Evolutionary conservation across 2,329 filamentous ascomycete species (phyloP).

Genomic region (Polytolypa hystricis): DNA sequence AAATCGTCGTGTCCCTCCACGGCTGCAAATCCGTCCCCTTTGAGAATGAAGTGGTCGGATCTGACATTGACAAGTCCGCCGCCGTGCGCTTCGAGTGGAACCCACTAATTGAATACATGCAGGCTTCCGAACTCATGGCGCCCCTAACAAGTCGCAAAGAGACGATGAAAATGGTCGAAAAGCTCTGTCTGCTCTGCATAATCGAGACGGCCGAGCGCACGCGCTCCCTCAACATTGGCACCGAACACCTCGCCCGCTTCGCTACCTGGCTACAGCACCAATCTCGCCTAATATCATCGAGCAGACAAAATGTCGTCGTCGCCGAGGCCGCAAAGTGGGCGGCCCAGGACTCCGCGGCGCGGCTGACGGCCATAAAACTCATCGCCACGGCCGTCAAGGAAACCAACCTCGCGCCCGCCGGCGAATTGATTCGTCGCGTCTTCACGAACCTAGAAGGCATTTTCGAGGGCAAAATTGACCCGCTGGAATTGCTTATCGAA

Average conservation of each 20-base stretch:
- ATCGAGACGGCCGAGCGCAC: conserved; percentile 2
- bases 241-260: not conserved
- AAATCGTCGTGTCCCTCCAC: not conserved
- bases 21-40: not conserved
- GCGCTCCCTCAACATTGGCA: not conserved
- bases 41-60: not conserved
- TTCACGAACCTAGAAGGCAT: not conserved
- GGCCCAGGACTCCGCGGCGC: not conserved
- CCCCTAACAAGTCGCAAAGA: conserved; percentile 4
- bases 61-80: not conserved
- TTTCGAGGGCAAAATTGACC: not conserved
- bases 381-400: not conserved
- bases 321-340: not conserved
- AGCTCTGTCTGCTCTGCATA: conserved; percentile 4
- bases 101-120: conserved; percentile 5
- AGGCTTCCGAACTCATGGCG: conserved; percentile 3
- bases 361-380: not conserved
- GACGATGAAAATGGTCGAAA: not conserved
- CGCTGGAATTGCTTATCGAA: conserved; percentile 1
- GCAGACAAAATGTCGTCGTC: not conserved
- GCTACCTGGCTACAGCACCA: not conserved
- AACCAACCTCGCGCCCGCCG: not conserved
- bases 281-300: not conserved
- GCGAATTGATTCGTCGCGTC: not conserved
- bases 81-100: conserved; percentile 7